These are phyloP conservation scores for Boechera stricta DNA, from an alignment of 345 rosid genomes.

Conservation along the genomic window DNA sequence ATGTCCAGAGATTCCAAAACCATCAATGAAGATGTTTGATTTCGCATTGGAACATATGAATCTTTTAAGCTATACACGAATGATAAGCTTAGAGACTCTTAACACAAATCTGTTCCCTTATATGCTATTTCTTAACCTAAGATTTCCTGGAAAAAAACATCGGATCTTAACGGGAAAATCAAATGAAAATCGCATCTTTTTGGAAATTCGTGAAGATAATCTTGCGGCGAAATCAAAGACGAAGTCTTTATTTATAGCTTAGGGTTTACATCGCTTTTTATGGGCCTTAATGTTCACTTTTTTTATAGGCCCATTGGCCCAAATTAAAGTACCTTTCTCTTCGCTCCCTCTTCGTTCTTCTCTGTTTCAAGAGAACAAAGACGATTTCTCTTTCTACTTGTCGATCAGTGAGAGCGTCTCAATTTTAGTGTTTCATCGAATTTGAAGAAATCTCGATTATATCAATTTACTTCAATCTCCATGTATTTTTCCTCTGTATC, in stretches of 20 bases:
- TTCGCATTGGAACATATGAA: slow-evolving; percentile 31
- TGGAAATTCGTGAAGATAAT: background rate
- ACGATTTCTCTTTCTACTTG: background rate
- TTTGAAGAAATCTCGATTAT: background rate
- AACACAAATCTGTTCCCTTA: slow-evolving; percentile 10
- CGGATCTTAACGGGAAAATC: slow-evolving; percentile 15
- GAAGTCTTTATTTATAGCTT: slow-evolving; percentile 23
- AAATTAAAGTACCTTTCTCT: background rate
- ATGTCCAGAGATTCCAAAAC: slow-evolving; percentile 45
- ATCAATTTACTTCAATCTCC: background rate
- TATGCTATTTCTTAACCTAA: slow-evolving; percentile 33
- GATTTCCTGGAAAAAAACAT: background rate
- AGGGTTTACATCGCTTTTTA: slow-evolving; percentile 7
- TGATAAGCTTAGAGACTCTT: slow-evolving; percentile 37
- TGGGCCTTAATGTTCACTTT: slow-evolving; percentile 5
- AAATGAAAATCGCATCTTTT: slow-evolving; percentile 7
- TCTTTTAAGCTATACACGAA: slow-evolving; percentile 28
- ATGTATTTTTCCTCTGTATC: slow-evolving; percentile 11
- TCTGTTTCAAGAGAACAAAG: background rate
- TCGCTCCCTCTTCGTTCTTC: background rate
- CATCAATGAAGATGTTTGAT: slow-evolving; percentile 33
- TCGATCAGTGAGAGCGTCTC: slow-evolving; percentile 32
- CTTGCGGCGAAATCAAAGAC: slow-evolving; percentile 33
- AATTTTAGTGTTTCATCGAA: slow-evolving; percentile 26
- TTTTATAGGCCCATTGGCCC: slow-evolving; percentile 9